phyloP scores from a whole-genome alignment of 495 filamentous ascomycete genomes.

The Pyrenula massariospora region DNA sequence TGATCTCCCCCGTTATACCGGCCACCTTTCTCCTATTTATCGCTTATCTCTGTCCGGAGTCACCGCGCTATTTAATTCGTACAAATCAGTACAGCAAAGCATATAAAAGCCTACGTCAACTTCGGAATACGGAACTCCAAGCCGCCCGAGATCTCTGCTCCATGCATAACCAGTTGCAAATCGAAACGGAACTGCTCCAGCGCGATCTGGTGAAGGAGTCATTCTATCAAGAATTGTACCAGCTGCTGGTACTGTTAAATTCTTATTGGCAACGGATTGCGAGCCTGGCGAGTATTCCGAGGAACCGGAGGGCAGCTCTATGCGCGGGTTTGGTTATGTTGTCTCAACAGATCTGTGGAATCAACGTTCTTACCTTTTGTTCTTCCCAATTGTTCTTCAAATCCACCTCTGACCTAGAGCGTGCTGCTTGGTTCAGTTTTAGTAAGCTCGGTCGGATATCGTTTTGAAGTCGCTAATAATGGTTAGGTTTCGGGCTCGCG shows the following conservation, averaged over 20 bases:
- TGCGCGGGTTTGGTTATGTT: slow-evolving; percentile 4
- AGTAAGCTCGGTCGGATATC: no score
- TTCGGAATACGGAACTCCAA: slow-evolving; percentile 52
- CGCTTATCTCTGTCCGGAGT: slow-evolving; percentile 64
- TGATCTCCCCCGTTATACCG: slow-evolving; percentile 60
- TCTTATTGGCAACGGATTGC: slow-evolving; percentile 5
- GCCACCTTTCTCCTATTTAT: slow-evolving; percentile 49
- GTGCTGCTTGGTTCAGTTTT: not conserved
- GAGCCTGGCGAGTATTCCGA: slow-evolving; percentile 4
- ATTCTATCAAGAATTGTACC: slow-evolving; percentile 9
- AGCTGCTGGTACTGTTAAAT: slow-evolving; percentile 3
- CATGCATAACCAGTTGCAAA: slow-evolving; percentile 46
- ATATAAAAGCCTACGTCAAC: slow-evolving; percentile 41
- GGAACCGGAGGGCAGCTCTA: slow-evolving; percentile 5
- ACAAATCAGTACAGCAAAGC: slow-evolving; percentile 49
- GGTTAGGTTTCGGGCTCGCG: slow-evolving; percentile 9
- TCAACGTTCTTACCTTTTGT: slow-evolving; percentile 8
- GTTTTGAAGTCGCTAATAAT: no score
- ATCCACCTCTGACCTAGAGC: not conserved
- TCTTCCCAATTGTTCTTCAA: slow-evolving; percentile 2
- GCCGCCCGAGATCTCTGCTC: slow-evolving; percentile 65
- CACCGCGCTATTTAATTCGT: slow-evolving; percentile 47
- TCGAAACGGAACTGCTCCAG: slow-evolving; percentile 14
- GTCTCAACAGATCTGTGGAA: slow-evolving; percentile 4
- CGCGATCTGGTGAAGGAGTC: slow-evolving; percentile 1